phyloP scores from a whole-genome alignment of 192 early-diverging fungal genomes.

The Pilaira anomala region DNA sequence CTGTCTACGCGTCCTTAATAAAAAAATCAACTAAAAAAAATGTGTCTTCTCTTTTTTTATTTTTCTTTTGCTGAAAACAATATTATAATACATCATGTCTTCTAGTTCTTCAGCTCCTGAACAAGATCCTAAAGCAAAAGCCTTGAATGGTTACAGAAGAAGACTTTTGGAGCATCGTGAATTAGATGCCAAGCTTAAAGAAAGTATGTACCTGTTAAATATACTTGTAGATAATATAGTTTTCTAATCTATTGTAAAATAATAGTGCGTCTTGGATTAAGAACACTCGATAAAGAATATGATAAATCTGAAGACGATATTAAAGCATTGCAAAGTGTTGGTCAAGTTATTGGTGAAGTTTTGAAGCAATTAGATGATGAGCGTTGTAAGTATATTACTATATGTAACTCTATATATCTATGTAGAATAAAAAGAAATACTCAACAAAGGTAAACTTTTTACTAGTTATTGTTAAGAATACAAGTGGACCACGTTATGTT shows the following conservation, averaged over 20 bases:
- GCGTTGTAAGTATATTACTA: slow-evolving; percentile 63
- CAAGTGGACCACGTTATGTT: slow-evolving; percentile 95
- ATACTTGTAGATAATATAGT: neutral
- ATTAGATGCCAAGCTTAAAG: slow-evolving; percentile 94
- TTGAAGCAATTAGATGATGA: slow-evolving; percentile 97
- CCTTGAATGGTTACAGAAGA: slow-evolving; percentile 80
- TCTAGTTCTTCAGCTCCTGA: slow-evolving; percentile 33
- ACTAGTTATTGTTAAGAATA: slow-evolving; percentile 94
- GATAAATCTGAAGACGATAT: slow-evolving; percentile 97
- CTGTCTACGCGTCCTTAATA: neutral
- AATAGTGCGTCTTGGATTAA: slow-evolving; percentile 76
- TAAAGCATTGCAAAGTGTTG: slow-evolving; percentile 97
- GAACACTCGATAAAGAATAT: slow-evolving; percentile 84
- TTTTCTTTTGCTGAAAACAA: neutral
- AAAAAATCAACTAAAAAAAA: neutral
- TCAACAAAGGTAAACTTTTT: neutral
- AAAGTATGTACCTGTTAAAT: slow-evolving; percentile 52
- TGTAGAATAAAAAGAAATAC: neutral
- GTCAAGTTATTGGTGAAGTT: slow-evolving; percentile 98
- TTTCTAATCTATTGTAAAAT: neutral
- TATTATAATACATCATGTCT: slow-evolving; percentile 27
- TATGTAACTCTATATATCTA: neutral
- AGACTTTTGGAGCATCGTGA: slow-evolving; percentile 92
- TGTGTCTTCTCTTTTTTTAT: neutral
- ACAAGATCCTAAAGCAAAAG: slow-evolving; percentile 71